Conservation (phyloP, 345 rosid genomes). For the Salix suchowensis region DNA sequence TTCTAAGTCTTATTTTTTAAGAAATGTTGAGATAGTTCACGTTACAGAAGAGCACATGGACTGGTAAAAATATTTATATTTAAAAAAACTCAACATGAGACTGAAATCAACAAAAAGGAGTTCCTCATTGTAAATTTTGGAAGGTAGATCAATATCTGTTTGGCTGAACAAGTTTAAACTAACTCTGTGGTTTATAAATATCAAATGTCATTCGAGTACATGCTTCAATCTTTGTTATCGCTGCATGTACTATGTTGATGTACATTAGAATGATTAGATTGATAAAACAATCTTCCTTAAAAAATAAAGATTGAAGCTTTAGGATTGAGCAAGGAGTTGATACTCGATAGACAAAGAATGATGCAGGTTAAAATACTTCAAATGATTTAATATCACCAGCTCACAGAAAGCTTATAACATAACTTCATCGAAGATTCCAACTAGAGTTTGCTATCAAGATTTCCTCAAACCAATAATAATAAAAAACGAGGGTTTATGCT, state of each 20-base stretch:
- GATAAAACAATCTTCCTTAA: neutral
- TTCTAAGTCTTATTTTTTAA: neutral
- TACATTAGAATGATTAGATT: neutral
- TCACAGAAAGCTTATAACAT: neutral
- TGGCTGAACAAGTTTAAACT: neutral
- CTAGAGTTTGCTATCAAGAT: too few relatives aligned
- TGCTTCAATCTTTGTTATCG: neutral
- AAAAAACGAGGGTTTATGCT: neutral
- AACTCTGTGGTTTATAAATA: neutral
- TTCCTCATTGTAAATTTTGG: neutral
- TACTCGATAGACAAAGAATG: neutral
- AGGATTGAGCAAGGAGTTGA: neutral
- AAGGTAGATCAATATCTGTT: neutral
- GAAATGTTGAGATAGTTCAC: neutral
- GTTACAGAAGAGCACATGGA: neutral
- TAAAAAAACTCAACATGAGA: neutral
- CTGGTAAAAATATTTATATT: neutral
- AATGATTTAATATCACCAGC: neutral
- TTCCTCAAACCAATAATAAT: neutral
- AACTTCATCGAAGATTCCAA: neutral
- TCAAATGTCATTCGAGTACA: neutral
- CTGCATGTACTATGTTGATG: neutral
- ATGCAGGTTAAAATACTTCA: neutral
- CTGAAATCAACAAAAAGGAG: neutral
- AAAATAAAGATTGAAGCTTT: neutral